Conservation (phyloP, 805 yeast genomes). For the Metschnikowia lochheadii region DNA sequence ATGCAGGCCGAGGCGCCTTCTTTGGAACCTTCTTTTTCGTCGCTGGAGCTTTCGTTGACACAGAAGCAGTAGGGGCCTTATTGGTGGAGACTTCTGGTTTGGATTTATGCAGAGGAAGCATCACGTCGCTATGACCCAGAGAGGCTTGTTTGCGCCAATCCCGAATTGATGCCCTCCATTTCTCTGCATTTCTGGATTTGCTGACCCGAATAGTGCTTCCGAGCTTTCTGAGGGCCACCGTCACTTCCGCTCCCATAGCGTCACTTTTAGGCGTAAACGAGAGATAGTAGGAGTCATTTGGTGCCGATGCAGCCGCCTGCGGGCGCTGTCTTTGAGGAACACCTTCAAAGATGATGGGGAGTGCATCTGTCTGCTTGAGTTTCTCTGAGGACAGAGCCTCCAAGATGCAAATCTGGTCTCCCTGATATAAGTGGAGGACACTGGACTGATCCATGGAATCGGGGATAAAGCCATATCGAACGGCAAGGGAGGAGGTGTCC, state of each 20-base stretch:
- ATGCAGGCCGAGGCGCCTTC: conserved; percentile 5
- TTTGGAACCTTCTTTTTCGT: neutral
- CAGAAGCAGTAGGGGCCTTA: neutral
- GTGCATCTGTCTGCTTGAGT: conserved; percentile 11
- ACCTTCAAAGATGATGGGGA: conserved; percentile 38
- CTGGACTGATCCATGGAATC: conserved; percentile 37
- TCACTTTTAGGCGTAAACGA: conserved; percentile 17
- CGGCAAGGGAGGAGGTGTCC: conserved; percentile 13
- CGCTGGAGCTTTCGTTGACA: neutral
- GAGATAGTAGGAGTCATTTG: conserved; percentile 31
- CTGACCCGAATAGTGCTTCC: conserved; percentile 32
- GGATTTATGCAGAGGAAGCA: neutral
- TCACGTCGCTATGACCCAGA: neutral
- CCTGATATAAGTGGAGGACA: conserved; percentile 32
- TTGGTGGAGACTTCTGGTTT: neutral
- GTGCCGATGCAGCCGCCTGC: conserved; percentile 7
- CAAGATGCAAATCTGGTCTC: conserved; percentile 30
- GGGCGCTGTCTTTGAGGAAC: conserved; percentile 26
- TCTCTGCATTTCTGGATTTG: conserved; percentile 34
- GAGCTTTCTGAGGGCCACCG: conserved; percentile 21
- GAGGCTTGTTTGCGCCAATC: conserved; percentile 2
- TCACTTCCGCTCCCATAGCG: conserved; percentile 1
- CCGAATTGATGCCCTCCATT: conserved; percentile 22
- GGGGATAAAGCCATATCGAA: conserved; percentile 40
- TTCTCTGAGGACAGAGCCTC: conserved; percentile 27